Evolutionary conservation across 1,284 basidiomycete species (phyloP), one percentile per base, ranked within the genome.

Genomic region (Thelephora terrestris): DNA sequence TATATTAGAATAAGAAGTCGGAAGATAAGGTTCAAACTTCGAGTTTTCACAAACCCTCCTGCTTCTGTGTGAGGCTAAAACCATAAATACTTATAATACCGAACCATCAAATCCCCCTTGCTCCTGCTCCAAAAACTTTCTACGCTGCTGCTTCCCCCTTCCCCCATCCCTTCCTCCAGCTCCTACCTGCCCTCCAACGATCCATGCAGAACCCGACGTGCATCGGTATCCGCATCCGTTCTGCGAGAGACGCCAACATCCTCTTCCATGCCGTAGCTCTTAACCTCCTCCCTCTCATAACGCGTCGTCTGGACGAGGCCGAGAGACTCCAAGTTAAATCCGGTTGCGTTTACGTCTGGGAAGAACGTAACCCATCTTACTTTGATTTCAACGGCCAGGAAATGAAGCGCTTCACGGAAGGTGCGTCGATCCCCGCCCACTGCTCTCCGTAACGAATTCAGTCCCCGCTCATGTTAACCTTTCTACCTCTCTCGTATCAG

Each of bases 291-390:
- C 63, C 65, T 39, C 68, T 71, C 62, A 64, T 71, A 50, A 51
- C 52, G 29, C 67, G 70, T 38, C 68, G 71, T 12, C 66, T 73
- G 46, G 69, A 70, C 52, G 68, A 68, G 51, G 70, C 70, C 37
- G 71, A 73, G 51, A 62, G 71, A 6, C 61, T 65, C 43, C 61
- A 62, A 3, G 61, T 73, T 39, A 57, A 58, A 17, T 58, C 70
- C 7, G 71, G 71, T 43, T 65, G 65, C 53, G 66, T 71, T 50
- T 73, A 71, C 54, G 69, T 73, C 45, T 73, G 71, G 71, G 70
- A 72, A 53, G 69, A 71, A 49, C 66, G 67, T 21, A 66, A 57
- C 48, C 63, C 58, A 47, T 65, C 60, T 48, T 64, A 66, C n/a
- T 60, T 63, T 38, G 67, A 68, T 46, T 62, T 62, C 18, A 62